phyloP scores from a whole-genome alignment of 129 eudicot genomes.

The Arctium minus region DNA sequence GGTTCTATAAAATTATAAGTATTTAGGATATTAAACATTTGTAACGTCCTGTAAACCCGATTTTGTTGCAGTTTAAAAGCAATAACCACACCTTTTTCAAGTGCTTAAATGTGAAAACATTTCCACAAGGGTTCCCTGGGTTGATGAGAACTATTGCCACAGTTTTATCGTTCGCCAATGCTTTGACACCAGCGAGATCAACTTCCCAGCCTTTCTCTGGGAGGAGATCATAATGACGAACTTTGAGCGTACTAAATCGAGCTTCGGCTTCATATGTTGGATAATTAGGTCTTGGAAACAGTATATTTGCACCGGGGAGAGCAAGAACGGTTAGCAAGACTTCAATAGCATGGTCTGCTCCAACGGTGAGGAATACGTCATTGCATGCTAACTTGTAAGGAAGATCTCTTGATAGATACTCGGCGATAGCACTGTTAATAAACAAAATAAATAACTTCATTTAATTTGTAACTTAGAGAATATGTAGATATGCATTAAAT shows the following conservation, averaged over 20 bases:
- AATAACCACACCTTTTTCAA: slow-evolving; percentile 34
- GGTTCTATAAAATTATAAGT: too few species aligned
- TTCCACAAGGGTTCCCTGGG: slow-evolving; percentile 75
- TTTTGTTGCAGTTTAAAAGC: background rate
- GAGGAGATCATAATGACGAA: slow-evolving; percentile 53
- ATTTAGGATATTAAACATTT: too few species aligned
- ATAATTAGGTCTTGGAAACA: slow-evolving; percentile 53
- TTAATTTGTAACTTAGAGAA: background rate
- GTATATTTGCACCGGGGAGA: slow-evolving; percentile 47
- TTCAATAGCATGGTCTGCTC: slow-evolving; percentile 52
- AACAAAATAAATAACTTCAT: background rate
- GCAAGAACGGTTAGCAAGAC: slow-evolving; percentile 44
- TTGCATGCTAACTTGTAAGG: slow-evolving; percentile 40
- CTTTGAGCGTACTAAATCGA: slow-evolving; percentile 34
- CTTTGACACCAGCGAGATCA: slow-evolving; percentile 45
- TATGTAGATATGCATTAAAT: background rate
- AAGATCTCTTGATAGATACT: slow-evolving; percentile 47
- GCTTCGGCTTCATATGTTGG: slow-evolving; percentile 51
- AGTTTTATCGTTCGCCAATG: slow-evolving; percentile 49
- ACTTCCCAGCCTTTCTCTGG: slow-evolving; percentile 64
- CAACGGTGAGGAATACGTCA: slow-evolving; percentile 51
- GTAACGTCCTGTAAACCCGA: background rate
- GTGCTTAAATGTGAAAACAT: slow-evolving; percentile 43
- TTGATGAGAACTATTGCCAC: slow-evolving; percentile 55
- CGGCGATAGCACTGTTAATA: slow-evolving; percentile 49